phyloP scores from a whole-genome alignment of 805 yeast genomes.

The Suhomyces canberraensis region DNA sequence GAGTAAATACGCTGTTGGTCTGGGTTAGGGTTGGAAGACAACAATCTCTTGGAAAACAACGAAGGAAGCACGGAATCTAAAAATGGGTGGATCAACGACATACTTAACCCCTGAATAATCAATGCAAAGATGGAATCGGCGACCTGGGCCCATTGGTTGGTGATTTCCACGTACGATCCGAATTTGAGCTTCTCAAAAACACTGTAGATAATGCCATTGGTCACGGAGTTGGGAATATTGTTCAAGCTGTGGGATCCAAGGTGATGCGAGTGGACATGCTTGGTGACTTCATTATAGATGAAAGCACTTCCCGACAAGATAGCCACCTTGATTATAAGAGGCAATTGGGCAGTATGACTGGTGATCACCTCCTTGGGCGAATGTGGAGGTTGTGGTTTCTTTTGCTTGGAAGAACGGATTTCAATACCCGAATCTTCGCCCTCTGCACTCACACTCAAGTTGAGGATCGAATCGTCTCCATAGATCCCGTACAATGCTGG shows the following conservation, averaged over 20 bases:
- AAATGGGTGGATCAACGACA: slow-evolving; percentile 54
- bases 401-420: neutral
- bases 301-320: slow-evolving; percentile 46
- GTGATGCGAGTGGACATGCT: slow-evolving; percentile 51
- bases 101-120: slow-evolving; percentile 52
- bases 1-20: slow-evolving; percentile 19
- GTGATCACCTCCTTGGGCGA: slow-evolving; percentile 1
- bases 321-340: slow-evolving; percentile 16
- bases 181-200: slow-evolving; percentile 12
- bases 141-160: slow-evolving; percentile 1
- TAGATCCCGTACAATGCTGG: slow-evolving; percentile 52
- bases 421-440: slow-evolving; percentile 6
- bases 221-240: slow-evolving; percentile 10
- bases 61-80: slow-evolving; percentile 34
- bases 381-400: neutral
- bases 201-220: slow-evolving; percentile 12
- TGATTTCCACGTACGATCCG: slow-evolving; percentile 7
- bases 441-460: slow-evolving; percentile 26
- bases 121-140: slow-evolving; percentile 23
- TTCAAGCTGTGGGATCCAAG: slow-evolving; percentile 39
- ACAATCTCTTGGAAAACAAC: slow-evolving; percentile 26
- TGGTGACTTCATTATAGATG: slow-evolving; percentile 50
- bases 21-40: slow-evolving; percentile 40
- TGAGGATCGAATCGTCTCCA: slow-evolving; percentile 41
- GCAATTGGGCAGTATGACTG: slow-evolving; percentile 1